Percentiles rank a stretch among this genome's conserved stretches.
These are phyloP conservation scores for Neurospora sublineolata DNA, from an alignment of 495 filamentous ascomycete genomes.

Conservation along the genomic window DNA sequence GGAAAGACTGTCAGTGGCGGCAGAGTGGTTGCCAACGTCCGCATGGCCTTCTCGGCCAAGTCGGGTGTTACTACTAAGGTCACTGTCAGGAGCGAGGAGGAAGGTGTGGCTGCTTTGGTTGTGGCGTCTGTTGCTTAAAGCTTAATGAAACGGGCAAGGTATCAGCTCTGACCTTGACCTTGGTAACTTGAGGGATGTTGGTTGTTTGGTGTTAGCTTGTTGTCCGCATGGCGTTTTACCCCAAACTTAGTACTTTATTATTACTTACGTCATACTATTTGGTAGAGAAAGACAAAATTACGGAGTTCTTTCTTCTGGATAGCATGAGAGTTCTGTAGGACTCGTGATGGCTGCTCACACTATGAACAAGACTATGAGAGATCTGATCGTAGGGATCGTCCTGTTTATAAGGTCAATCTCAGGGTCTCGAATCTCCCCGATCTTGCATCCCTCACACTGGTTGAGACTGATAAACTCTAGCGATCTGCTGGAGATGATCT, in stretches of 20 bases:
- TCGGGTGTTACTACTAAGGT: slow-evolving; percentile 91
- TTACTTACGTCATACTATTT: neutral
- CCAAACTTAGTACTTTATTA: neutral
- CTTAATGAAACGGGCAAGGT: neutral
- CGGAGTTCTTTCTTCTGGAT: neutral
- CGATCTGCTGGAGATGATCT: neutral
- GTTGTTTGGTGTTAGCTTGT: neutral
- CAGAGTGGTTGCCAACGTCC: slow-evolving; percentile 71
- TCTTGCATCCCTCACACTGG: neutral
- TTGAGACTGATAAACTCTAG: neutral
- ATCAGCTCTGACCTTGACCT: neutral
- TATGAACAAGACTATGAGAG: neutral
- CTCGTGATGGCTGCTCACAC: neutral
- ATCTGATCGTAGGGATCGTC: neutral
- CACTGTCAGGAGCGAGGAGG: slow-evolving; percentile 80
- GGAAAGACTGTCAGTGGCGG: slow-evolving; percentile 92
- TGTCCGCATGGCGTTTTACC: neutral
- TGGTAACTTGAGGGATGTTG: neutral
- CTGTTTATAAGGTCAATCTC: neutral
- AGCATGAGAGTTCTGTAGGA: neutral
- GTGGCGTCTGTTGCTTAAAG: slow-evolving; percentile 72
- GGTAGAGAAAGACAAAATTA: neutral
- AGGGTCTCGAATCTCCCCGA: neutral
- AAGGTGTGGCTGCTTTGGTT: slow-evolving; percentile 74
- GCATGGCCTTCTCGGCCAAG: slow-evolving; percentile 91